Conservation (phyloP, 139 green algal species). For the Monoraphidium neglectum region DNA sequence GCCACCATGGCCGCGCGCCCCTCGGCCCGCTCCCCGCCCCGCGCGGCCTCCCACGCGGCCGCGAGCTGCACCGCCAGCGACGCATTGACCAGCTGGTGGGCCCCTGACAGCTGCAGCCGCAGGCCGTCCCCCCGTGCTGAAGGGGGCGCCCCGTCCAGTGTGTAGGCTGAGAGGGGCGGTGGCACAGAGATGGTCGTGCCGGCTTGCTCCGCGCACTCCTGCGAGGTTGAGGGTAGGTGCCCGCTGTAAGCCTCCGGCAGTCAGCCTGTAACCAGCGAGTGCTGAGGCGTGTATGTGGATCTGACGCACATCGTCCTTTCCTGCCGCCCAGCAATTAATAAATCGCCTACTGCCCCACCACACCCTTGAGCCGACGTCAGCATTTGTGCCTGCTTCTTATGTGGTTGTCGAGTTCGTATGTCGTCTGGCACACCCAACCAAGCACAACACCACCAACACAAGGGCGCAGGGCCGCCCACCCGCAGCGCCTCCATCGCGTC, state of each 20-base stretch:
- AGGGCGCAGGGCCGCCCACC: slow-evolving; percentile 8
- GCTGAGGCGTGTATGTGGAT: too few species aligned
- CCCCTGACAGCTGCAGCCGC: slow-evolving; percentile 73
- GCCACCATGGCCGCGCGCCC: slow-evolving; percentile 27
- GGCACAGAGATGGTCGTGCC: slow-evolving; percentile 34
- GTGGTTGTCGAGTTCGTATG: background rate
- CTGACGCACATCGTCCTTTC: background rate
- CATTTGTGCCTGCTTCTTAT: background rate
- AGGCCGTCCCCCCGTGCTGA: background rate
- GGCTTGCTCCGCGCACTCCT: slow-evolving; percentile 47
- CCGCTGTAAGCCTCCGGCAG: too few species aligned
- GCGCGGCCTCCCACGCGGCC: slow-evolving; percentile 58
- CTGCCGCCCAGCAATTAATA: background rate
- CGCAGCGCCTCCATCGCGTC: slow-evolving; percentile 81
- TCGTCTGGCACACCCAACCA: background rate
- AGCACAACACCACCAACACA: background rate
- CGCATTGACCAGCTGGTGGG: slow-evolving; percentile 90
- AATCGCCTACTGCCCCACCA: background rate
- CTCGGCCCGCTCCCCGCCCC: slow-evolving; percentile 2
- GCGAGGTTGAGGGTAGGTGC: too few species aligned
- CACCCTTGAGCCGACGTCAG: background rate
- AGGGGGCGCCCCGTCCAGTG: background rate
- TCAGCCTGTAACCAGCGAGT: too few species aligned
- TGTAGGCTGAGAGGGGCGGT: slow-evolving; percentile 20
- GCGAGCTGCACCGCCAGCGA: slow-evolving; percentile 81